phyloP scores from a whole-genome alignment of 805 yeast species.

The Saccharomyces eubayanus region DNA sequence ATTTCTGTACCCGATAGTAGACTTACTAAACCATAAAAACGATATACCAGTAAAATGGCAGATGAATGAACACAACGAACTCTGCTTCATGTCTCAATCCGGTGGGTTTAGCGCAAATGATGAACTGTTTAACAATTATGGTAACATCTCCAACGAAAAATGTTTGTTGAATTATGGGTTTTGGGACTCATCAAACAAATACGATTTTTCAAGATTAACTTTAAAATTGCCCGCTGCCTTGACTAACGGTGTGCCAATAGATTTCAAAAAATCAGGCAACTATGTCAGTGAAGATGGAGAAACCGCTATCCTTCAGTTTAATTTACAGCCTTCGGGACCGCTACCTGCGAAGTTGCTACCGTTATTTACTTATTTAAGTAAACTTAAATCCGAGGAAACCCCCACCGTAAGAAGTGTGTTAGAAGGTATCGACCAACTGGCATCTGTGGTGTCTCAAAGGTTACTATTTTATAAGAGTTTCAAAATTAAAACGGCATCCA shows the following conservation, averaged over 20 bases:
- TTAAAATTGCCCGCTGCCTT: conserved; percentile 40
- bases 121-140: conserved; percentile 75
- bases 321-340: conserved; percentile 28
- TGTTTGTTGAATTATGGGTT: conserved; percentile 78
- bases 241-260: conserved; percentile 25
- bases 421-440: conserved; percentile 52
- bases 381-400: conserved; percentile 39
- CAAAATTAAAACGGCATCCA: conserved; percentile 22
- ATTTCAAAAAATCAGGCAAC: conserved; percentile 37
- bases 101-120: conserved; percentile 38
- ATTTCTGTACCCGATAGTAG: conserved; percentile 71
- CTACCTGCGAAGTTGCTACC: conserved; percentile 40
- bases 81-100: background rate
- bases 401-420: conserved; percentile 47
- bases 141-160: conserved; percentile 81
- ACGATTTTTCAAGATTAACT: conserved; percentile 52
- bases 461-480: conserved; percentile 31
- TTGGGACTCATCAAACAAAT: conserved; percentile 43
- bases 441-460: conserved; percentile 46
- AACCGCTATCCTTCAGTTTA: conserved; percentile 32
- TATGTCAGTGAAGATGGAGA: conserved; percentile 28
- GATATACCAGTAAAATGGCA: conserved; percentile 58
- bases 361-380: conserved; percentile 50
- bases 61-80: conserved; percentile 12
- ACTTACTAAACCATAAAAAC: conserved; percentile 67